These are phyloP conservation scores for Crepidotus variabilis DNA, from an alignment of 768 basidiomycete genomes.

Conservation along the genomic window DNA sequence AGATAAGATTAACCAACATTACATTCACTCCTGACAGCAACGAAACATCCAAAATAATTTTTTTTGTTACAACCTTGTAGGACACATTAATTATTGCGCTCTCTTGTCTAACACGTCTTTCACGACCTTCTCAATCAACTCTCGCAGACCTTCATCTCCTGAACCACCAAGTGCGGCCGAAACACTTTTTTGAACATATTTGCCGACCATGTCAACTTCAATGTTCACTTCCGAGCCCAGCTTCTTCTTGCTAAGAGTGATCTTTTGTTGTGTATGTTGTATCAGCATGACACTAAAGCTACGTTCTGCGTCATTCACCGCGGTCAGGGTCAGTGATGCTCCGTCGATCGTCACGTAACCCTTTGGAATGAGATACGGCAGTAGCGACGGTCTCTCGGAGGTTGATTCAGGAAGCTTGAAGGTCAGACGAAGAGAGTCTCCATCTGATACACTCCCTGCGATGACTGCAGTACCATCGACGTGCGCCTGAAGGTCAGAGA, in stretches of 20 bases:
- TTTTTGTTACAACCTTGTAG: too few relatives aligned
- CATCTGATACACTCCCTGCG: constrained; percentile 62
- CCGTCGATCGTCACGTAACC: constrained; percentile 96
- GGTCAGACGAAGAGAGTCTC: constrained; percentile 81
- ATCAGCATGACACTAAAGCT: constrained; percentile 94
- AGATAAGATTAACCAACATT: constrained; percentile 12
- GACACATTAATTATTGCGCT: constrained; percentile 1
- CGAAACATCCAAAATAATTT: background rate
- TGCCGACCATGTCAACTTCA: constrained; percentile 94
- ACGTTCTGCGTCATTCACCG: constrained; percentile 57
- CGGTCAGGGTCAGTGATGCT: constrained; percentile 86
- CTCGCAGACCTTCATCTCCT: constrained; percentile 42
- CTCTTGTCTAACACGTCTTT: constrained; percentile 43
- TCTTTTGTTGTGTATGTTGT: constrained; percentile 86
- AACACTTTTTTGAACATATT: constrained; percentile 87
- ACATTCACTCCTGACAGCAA: constrained; percentile 3
- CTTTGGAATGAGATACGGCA: constrained; percentile 87
- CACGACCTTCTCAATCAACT: constrained; percentile 55
- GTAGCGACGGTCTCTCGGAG: constrained; percentile 52
- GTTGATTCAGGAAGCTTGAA: constrained; percentile 73
- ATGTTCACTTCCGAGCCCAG: constrained; percentile 87
- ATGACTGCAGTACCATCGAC: constrained; percentile 88
- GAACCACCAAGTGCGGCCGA: constrained; percentile 57
- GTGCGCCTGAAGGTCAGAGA: constrained; percentile 66
- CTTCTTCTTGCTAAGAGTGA: constrained; percentile 72